These are phyloP conservation scores for Eucalyptus pumila DNA, from an alignment of 345 rosid genomes.

Conservation along the genomic window DNA sequence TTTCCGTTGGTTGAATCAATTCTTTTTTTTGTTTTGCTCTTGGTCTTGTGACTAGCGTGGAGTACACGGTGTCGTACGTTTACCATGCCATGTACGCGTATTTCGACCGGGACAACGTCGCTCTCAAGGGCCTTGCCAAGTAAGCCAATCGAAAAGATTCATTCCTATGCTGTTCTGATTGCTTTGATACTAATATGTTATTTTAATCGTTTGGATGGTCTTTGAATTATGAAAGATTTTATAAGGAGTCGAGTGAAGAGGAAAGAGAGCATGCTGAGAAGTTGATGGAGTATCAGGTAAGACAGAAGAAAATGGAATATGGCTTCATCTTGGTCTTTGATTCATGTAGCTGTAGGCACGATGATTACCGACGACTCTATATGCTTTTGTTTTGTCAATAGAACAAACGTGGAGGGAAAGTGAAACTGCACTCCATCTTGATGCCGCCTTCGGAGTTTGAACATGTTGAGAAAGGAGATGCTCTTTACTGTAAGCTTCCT, in stretches of 20 bases:
- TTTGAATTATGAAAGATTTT: conserved; percentile 27
- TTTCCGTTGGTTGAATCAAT: not conserved
- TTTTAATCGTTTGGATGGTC: not conserved
- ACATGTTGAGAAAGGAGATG: conserved; percentile 87
- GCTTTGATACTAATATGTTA: not conserved
- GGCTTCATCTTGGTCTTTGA: not conserved
- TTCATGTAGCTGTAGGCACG: not conserved
- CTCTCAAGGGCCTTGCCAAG: conserved; percentile 63
- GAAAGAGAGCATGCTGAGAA: conserved; percentile 80
- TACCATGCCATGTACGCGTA: conserved; percentile 74
- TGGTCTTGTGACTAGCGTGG: conserved; percentile 31
- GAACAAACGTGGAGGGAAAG: conserved; percentile 92
- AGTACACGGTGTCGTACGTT: conserved; percentile 63
- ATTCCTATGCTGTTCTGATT: not conserved
- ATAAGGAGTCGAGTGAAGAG: conserved; percentile 62
- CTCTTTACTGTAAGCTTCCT: conserved; percentile 50
- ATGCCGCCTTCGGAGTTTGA: conserved; percentile 71
- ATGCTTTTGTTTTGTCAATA: not conserved
- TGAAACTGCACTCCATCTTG: conserved; percentile 53
- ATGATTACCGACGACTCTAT: not conserved
- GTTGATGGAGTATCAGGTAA: conserved; percentile 63
- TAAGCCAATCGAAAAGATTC: not conserved
- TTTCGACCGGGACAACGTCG: conserved; percentile 72
- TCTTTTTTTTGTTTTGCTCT: not conserved
- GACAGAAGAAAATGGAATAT: not conserved